Evolutionary conservation across 2,329 filamentous ascomycete genomes (phyloP).

Genomic region (Ceratocystis huliohia): DNA sequence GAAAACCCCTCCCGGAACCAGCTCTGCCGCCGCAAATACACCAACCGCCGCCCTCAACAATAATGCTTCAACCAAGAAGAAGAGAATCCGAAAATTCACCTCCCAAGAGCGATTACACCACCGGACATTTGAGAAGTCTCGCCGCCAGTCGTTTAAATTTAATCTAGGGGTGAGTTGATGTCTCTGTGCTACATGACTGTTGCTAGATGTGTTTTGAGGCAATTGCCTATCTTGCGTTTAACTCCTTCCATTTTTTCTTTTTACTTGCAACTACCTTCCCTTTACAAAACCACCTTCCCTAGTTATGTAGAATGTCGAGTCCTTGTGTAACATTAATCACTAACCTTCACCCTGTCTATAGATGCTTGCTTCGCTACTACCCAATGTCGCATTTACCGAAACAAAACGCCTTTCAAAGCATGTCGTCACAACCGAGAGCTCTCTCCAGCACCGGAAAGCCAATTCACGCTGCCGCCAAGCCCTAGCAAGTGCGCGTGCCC

Average conservation of each 20-base stretch:
- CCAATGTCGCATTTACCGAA: slow-evolving; percentile 28
- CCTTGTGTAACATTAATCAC: slow-evolving; percentile 11
- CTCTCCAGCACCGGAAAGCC: slow-evolving; percentile 25
- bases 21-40: too few species aligned
- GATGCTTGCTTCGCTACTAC: slow-evolving; percentile 30
- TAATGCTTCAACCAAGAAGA: slow-evolving; percentile 23
- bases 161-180: slow-evolving; percentile 28
- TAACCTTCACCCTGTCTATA: slow-evolving; percentile 20
- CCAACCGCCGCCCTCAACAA: neutral
- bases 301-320: neutral
- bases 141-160: slow-evolving; percentile 33
- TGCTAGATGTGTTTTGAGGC: neutral
- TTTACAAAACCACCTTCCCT: neutral
- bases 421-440: slow-evolving; percentile 26
- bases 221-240: neutral
- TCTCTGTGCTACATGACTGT: neutral
- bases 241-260: neutral
- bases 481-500: slow-evolving; percentile 20
- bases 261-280: neutral
- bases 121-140: slow-evolving; percentile 31
- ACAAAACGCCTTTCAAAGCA: slow-evolving; percentile 31
- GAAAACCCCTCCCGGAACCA: neutral
- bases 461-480: slow-evolving; percentile 22
- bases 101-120: slow-evolving; percentile 32
- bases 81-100: slow-evolving; percentile 31